Base-by-base conservation (phyloP, 1,139 yeast genomes). In the Pichia sp. region DNA sequence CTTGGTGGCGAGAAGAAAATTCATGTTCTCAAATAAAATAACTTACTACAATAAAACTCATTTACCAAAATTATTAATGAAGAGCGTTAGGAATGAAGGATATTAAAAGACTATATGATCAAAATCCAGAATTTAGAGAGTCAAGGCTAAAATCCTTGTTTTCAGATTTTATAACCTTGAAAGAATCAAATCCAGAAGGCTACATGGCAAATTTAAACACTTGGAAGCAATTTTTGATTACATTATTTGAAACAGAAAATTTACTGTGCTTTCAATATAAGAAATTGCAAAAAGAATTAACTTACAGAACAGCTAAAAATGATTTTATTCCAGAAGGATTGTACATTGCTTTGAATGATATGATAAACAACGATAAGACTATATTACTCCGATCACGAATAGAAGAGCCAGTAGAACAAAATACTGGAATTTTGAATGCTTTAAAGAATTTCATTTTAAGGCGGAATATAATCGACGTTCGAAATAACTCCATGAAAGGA, bases 131-230 rank as follows among this genome's bases (percentile, higher is more conserved):
- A 10, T 53, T 53, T 37, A 43, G 53, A 30, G 43, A 37, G 26
- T 44, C 79, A 2, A 68, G 92, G 42, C 66, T 82, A 44, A 71
- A 73, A n/a, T 83, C 89, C 3, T 69, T 85, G 38, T 85, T 79
- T 59, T 76, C 86, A 10, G 78, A 84, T 61, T 84, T 83, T 58
- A 62, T 68, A 7, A 69, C 71, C 9, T 70, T 79, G 36, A 69
- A 72, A 56, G 75, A 72, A 8, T 58, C 74, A 28, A 85, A 85
- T 59, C 77, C 76, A 1, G 89, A 82, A 53, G 94, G 94, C 1
- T 84, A 70, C 56, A 77, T 72, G 37, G 92, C 92, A 29, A 85
- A 85, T 58, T 55, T 83, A n/a, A 63, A 65, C 2, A 84, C 88
- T 1, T 85, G 94, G 94, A 66, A 63, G 44, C 54, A 59, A 3